Percentiles rank a stretch among this genome's conserved stretches.
Conservation (phyloP, 108 stramenopile species). For the Cyclotella cryptica region DNA sequence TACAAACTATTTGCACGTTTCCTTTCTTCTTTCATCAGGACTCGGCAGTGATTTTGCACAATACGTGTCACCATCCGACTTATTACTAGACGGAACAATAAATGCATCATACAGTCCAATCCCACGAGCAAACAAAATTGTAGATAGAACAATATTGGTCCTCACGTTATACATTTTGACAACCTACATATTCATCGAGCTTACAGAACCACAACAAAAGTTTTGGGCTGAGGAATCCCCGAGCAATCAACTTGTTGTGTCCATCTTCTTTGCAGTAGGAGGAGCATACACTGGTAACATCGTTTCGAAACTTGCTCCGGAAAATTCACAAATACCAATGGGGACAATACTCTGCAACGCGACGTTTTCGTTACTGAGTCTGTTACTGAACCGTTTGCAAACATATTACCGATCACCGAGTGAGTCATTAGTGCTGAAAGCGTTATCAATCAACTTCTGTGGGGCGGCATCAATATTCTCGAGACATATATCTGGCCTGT, state of each 20-base stretch:
- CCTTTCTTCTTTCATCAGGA: conserved; percentile 4
- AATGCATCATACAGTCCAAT: conserved; percentile 27
- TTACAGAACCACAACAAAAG: conserved; percentile 1
- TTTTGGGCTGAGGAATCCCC: conserved; percentile 31
- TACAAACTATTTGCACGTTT: not conserved
- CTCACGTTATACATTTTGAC: conserved; percentile 26
- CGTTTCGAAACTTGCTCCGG: conserved; percentile 2
- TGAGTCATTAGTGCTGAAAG: conserved; percentile 27
- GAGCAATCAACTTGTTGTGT: conserved; percentile 40
- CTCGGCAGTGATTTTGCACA: conserved; percentile 43
- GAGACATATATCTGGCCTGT: conserved; percentile 42
- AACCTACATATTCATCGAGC: conserved; percentile 19
- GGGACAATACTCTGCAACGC: conserved; percentile 48
- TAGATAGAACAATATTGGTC: conserved; percentile 11
- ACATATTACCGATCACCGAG: conserved; percentile 25
- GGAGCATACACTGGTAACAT: conserved; percentile 27
- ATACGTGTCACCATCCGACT: conserved; percentile 19
- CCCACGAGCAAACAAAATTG: conserved; percentile 18
- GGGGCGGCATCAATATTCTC: conserved; percentile 49
- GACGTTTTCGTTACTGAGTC: conserved; percentile 33
- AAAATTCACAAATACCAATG: conserved; percentile 31
- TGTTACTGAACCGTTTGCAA: conserved; percentile 25
- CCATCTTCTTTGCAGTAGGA: conserved; percentile 21
- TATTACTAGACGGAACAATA: conserved; percentile 9
- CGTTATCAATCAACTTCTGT: conserved; percentile 45